phyloP scores from a whole-genome alignment of 768 basidiomycete species.

The Pleurotus cornucopiae region DNA sequence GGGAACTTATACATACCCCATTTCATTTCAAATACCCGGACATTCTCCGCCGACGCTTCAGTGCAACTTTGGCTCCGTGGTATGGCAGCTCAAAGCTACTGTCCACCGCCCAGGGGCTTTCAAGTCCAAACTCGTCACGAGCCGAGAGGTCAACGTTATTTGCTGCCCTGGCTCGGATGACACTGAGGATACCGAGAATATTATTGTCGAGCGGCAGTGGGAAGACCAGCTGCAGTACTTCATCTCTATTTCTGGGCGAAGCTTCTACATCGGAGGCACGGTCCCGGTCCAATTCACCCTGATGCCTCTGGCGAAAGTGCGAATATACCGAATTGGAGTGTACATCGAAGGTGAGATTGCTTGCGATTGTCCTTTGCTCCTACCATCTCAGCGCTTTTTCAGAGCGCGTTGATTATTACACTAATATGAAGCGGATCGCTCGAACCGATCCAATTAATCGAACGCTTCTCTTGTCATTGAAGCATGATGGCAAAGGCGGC shows the following conservation, averaged over 20 bases:
- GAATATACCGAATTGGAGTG: conserved; percentile 68
- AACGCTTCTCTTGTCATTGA: conserved; percentile 57
- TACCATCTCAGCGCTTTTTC: conserved; percentile 5
- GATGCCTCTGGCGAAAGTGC: conserved; percentile 81
- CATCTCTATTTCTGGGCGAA: conserved; percentile 68
- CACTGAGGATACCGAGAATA: conserved; percentile 75
- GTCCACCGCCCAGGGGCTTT: conserved; percentile 85
- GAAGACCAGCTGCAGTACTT: conserved; percentile 83
- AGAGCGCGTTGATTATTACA: conserved; percentile 85
- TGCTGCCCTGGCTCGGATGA: conserved; percentile 78
- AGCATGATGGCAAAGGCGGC: conserved; percentile 39
- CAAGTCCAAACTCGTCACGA: conserved; percentile 62
- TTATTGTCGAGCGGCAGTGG: conserved; percentile 88
- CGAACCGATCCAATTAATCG: conserved; percentile 65
- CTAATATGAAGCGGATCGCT: conserved; percentile 59
- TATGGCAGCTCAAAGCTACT: conserved; percentile 76
- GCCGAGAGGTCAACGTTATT: conserved; percentile 72
- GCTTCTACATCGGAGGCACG: conserved; percentile 78
- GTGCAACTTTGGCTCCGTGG: conserved; percentile 71
- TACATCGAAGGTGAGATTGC: conserved; percentile 70
- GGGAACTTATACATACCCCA: conserved; percentile 94
- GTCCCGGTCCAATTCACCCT: conserved; percentile 79
- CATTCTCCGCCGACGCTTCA: conserved; percentile 73
- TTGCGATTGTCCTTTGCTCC: background rate
- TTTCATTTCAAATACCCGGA: conserved; percentile 83